Evolutionary conservation across 768 basidiomycete genomes (phyloP).

Genomic region (Lepiota venenata): DNA sequence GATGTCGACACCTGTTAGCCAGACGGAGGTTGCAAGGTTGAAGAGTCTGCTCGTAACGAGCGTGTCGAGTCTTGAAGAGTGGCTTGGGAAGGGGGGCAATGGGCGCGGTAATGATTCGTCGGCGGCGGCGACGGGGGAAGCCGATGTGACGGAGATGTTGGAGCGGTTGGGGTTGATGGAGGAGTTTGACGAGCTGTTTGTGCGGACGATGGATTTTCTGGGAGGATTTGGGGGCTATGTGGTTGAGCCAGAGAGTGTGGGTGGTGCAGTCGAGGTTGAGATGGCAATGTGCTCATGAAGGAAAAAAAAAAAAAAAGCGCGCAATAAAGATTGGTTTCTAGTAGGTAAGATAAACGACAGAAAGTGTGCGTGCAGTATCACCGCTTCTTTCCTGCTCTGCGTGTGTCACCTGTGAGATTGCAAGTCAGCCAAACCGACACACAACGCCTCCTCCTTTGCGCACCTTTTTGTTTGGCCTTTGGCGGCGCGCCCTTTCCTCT

Average conservation of each 20-base stretch:
- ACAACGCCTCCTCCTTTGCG: slow-evolving; percentile 14
- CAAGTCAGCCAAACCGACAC: no score
- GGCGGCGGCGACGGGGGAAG: slow-evolving; percentile 14
- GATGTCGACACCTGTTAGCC: slow-evolving; percentile 41
- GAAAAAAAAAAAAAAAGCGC: no score
- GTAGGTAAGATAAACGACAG: background rate
- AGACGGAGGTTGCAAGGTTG: slow-evolving; percentile 72
- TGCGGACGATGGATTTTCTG: slow-evolving; percentile 56
- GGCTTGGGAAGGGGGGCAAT: slow-evolving; percentile 40
- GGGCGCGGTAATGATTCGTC: background rate
- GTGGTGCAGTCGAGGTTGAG: slow-evolving; percentile 8
- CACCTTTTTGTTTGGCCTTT: slow-evolving; percentile 72
- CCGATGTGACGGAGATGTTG: slow-evolving; percentile 38
- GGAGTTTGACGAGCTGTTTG: slow-evolving; percentile 62
- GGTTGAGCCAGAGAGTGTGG: slow-evolving; percentile 13
- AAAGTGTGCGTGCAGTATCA: background rate
- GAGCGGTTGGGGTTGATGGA: slow-evolving; percentile 54
- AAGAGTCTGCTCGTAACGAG: slow-evolving; percentile 63
- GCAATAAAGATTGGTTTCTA: background rate
- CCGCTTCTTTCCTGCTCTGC: slow-evolving; percentile 8
- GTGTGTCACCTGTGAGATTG: slow-evolving; percentile 5
- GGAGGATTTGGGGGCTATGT: slow-evolving; percentile 38
- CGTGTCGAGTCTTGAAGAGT: slow-evolving; percentile 62
- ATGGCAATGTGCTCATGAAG: slow-evolving; percentile 3
- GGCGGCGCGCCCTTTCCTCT: slow-evolving; percentile 84